phyloP scores from a whole-genome alignment of 768 basidiomycete species.

The Cystobasidium tubakii region DNA sequence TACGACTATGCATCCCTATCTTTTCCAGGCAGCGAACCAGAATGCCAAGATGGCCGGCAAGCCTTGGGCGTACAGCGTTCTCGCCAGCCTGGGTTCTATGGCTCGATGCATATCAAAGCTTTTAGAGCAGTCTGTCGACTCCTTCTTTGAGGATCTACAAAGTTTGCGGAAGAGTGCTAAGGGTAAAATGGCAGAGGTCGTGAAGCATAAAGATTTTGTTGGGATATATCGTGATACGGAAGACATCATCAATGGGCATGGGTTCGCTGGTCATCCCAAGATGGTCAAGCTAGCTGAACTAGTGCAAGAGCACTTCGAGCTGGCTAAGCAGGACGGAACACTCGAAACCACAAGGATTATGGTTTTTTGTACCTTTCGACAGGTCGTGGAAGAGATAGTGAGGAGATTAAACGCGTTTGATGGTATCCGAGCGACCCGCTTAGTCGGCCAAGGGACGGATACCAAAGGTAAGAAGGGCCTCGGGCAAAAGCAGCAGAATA shows the following conservation, averaged over 20 bases:
- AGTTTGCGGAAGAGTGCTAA: conserved; percentile 49
- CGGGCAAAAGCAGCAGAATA: conserved; percentile 82
- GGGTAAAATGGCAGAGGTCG: conserved; percentile 56
- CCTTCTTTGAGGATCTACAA: conserved; percentile 65
- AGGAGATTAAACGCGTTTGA: conserved; percentile 66
- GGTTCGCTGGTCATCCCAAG: conserved; percentile 67
- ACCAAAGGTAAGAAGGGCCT: conserved; percentile 81
- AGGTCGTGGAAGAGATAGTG: conserved; percentile 86
- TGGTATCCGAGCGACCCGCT: conserved; percentile 66
- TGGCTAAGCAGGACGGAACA: conserved; percentile 49
- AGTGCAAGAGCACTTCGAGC: conserved; percentile 71
- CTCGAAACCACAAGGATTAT: conserved; percentile 59
- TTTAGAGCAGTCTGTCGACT: conserved; percentile 73
- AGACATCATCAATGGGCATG: conserved; percentile 36
- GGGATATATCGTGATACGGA: conserved; percentile 40
- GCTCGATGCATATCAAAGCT: conserved; percentile 83
- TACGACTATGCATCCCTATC: conserved; percentile 63
- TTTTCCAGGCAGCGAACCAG: conserved; percentile 54
- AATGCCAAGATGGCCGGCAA: conserved; percentile 48
- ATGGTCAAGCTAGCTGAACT: conserved; percentile 74
- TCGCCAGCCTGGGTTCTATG: conserved; percentile 54
- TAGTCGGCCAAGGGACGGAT: conserved; percentile 84
- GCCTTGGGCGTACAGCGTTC: conserved; percentile 47
- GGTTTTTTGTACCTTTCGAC: conserved; percentile 87
- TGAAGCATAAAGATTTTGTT: conserved; percentile 53